Conservation (phyloP, 2,329 filamentous ascomycete genomes). For the Aspergillus tamarii region DNA sequence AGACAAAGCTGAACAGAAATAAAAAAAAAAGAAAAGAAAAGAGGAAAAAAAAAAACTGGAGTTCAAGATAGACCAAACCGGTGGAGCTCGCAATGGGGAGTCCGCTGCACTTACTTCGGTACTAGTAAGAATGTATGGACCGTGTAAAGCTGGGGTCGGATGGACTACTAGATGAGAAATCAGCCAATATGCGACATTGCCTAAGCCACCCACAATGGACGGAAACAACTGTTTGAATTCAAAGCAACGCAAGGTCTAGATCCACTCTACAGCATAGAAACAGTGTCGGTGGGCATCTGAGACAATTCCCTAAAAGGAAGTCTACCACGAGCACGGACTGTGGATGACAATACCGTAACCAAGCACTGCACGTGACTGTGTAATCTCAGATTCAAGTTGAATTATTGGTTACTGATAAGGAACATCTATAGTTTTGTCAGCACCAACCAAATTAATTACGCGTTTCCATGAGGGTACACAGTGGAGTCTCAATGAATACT, state of each 20-base stretch:
- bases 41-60: slow-evolving; percentile 13
- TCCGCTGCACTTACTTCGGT: neutral
- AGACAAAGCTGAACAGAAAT: neutral
- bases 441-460: neutral
- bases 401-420: slow-evolving; percentile 24
- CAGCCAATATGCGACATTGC: neutral
- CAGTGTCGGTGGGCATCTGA: neutral
- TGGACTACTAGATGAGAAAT: neutral
- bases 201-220: neutral
- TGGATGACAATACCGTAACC: slow-evolving; percentile 7
- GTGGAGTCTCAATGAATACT: neutral
- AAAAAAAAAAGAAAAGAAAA: slow-evolving; percentile 7
- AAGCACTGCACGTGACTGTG: neutral
- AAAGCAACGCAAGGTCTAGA: neutral
- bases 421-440: slow-evolving; percentile 1
- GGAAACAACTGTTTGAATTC: neutral
- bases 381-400: neutral
- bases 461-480: neutral
- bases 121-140: slow-evolving; percentile 8
- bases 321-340: neutral
- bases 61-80: slow-evolving; percentile 18
- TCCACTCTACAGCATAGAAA: neutral
- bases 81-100: slow-evolving; percentile 18
- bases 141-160: slow-evolving; percentile 4
- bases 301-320: neutral